Evolutionary conservation across 306 rosid genomes (phyloP), one percentile per base, ranked within the genome.

Genomic region (Dicorynia guianensis): DNA sequence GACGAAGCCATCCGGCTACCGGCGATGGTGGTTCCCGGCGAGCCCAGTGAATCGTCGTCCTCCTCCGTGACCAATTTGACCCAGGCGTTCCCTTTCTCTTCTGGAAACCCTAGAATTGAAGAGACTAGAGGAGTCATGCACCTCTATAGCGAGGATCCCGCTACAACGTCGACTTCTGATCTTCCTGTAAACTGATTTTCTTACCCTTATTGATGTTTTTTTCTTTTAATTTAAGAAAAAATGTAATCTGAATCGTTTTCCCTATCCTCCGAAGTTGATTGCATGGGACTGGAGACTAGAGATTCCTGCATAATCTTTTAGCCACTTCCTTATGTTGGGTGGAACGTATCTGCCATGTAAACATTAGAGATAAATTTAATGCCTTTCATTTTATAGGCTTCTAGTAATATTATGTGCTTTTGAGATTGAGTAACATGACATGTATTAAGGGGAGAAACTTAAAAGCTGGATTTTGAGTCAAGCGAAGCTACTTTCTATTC

Each of bases 71-170:
- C 95, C 5, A 59, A 74, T 69, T 35, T 79, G 64, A 85, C 91
- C 12, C 90, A 89, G 68, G 85, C 87, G 40, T 87, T 87, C 66
- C 94, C 84, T 48, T 95, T 95, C 96, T 95, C 96, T 56, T 95
- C 97, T 11, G 98, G 98, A 83, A 95, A 95, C 93, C 97, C 97
- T 85, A 95, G 97, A 87, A 89, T 95, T 67, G 98, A 95, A 48
- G 98, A 95, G 77, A 87, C 91, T 39, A 87, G 93, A 6, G 98
- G 98, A 60, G 90, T 92, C 84, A 90, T 95, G 89, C 93, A 87
- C 74, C 96, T 95, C 65, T 89, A 78, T 77, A 87, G 89, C 58
- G 87, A 89, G n/a, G 89, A 84, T 62, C 59, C 67, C 36, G 42
- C 70, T 30, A 67, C 44, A 0, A 47, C 85, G 0, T 15, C 74